These are phyloP conservation scores for Favolaschia claudopus DNA, from an alignment of 768 basidiomycete genomes.

Conservation along the genomic window DNA sequence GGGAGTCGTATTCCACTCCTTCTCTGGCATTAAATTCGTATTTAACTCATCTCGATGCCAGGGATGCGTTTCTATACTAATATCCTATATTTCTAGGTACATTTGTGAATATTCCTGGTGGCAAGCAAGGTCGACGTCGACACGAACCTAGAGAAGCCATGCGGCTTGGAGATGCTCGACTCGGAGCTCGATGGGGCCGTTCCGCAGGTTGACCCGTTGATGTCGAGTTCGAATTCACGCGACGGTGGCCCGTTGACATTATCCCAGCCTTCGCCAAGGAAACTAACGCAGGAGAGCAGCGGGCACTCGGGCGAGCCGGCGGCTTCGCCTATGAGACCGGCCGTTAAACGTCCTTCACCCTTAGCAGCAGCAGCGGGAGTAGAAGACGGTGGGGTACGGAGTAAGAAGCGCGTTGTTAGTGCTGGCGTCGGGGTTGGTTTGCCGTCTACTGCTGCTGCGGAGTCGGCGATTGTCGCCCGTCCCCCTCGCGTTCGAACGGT, in stretches of 20 bases:
- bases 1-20: too few relatives aligned
- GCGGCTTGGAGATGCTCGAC: neutral
- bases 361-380: slow-evolving; percentile 1
- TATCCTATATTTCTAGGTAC: too few relatives aligned
- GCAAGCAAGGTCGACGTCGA: too few relatives aligned
- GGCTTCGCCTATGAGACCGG: slow-evolving; percentile 29
- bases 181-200: neutral
- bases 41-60: too few relatives aligned
- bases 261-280: slow-evolving; percentile 60
- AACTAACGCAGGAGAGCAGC: neutral
- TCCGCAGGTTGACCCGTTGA: too few relatives aligned
- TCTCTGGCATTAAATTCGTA: too few relatives aligned
- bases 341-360: slow-evolving; percentile 12
- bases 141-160: neutral
- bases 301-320: neutral
- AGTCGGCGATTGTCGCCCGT: neutral
- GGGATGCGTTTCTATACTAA: too few relatives aligned
- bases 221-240: neutral
- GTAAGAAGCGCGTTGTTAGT: neutral
- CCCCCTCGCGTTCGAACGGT: slow-evolving; percentile 15
- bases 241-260: slow-evolving; percentile 44
- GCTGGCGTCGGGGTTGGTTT: neutral
- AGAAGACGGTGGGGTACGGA: neutral
- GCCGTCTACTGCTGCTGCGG: slow-evolving; percentile 7
- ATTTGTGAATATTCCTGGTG: too few relatives aligned